phyloP scores from a whole-genome alignment of 2,329 filamentous ascomycete genomes.

The Pseudocercospora musae region DNA sequence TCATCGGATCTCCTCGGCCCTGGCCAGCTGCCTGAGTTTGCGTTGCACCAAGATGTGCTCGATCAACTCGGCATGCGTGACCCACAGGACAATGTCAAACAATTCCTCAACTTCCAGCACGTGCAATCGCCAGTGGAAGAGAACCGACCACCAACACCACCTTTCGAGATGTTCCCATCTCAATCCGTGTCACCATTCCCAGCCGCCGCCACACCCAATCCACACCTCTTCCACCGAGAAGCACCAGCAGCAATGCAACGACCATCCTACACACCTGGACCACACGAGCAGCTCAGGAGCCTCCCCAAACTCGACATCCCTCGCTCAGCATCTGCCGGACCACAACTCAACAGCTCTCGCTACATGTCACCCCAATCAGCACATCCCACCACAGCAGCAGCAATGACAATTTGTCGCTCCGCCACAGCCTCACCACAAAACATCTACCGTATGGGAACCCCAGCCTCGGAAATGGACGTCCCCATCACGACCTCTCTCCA shows the following conservation, averaged over 20 bases:
- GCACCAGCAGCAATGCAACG: conserved; percentile 36
- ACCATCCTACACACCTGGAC: conserved; percentile 40
- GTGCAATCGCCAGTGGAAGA: conserved; percentile 45
- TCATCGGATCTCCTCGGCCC: conserved; percentile 88
- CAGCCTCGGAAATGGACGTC: conserved; percentile 86
- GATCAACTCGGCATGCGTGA: conserved; percentile 68
- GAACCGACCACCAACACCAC: conserved; percentile 66
- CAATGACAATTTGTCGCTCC: conserved; percentile 45
- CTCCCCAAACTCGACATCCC: conserved; percentile 59
- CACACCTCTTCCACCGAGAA: conserved; percentile 10
- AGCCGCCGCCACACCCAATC: conserved; percentile 21
- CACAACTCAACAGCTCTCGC: conserved; percentile 31
- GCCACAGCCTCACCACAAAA: conserved; percentile 48
- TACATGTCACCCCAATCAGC: conserved; percentile 28
- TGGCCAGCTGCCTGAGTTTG: conserved; percentile 59
- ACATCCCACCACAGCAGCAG: conserved; percentile 25
- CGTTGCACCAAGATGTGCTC: conserved; percentile 70
- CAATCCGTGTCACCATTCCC: conserved; percentile 28
- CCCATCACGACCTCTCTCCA: conserved; percentile 60
- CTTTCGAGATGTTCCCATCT: conserved; percentile 35
- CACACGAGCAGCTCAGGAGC: conserved; percentile 51
- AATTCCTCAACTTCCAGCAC: conserved; percentile 85
- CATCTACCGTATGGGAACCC: conserved; percentile 77
- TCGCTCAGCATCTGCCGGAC: conserved; percentile 36
- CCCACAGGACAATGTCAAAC: conserved; percentile 87